phyloP scores from a whole-genome alignment of 441 rosid genomes.

The Oxalis stricta region DNA sequence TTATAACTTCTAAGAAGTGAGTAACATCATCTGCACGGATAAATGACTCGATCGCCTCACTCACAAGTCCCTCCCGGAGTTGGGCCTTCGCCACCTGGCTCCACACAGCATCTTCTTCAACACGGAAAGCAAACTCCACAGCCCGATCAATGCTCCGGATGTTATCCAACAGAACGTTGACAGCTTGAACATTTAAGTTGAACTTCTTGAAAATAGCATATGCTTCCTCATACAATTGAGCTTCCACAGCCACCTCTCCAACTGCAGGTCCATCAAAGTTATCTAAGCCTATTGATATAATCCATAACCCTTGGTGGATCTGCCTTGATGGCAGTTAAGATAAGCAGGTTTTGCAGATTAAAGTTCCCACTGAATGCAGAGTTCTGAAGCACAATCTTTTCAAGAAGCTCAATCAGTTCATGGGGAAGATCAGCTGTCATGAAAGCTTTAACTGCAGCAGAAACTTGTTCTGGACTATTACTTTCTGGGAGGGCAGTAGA shows the following conservation, averaged over 20 bases:
- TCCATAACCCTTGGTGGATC: constrained; percentile 99
- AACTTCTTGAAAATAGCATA: constrained; percentile 92
- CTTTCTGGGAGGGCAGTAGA: constrained; percentile 99
- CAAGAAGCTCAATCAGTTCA: constrained; percentile 97
- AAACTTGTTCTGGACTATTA: constrained; percentile 99
- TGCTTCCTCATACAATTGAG: constrained; percentile 75
- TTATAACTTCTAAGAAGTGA: constrained; percentile 81
- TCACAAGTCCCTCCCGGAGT: constrained; percentile 85
- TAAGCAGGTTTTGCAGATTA: constrained; percentile 91
- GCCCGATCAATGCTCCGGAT: constrained; percentile 87
- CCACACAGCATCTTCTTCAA: constrained; percentile 98
- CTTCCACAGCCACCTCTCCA: constrained; percentile 97
- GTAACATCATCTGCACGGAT: constrained; percentile 97
- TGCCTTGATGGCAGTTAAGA: constrained; percentile 95
- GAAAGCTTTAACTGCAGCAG: constrained; percentile 99
- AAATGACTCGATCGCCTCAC: constrained; percentile 95
- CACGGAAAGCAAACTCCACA: constrained; percentile 97
- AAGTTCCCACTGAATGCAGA: constrained; percentile 99
- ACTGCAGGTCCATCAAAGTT: constrained; percentile 99
- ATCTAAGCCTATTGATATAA: constrained; percentile 86
- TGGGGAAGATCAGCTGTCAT: constrained; percentile 99
- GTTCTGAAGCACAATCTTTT: constrained; percentile 98
- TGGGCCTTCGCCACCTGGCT: constrained; percentile 97
- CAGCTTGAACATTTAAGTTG: constrained; percentile 94
- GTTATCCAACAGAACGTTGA: constrained; percentile 76